Evolutionary conservation across 768 basidiomycete genomes (phyloP).

Genomic region (Lactarius sanguifluus): DNA sequence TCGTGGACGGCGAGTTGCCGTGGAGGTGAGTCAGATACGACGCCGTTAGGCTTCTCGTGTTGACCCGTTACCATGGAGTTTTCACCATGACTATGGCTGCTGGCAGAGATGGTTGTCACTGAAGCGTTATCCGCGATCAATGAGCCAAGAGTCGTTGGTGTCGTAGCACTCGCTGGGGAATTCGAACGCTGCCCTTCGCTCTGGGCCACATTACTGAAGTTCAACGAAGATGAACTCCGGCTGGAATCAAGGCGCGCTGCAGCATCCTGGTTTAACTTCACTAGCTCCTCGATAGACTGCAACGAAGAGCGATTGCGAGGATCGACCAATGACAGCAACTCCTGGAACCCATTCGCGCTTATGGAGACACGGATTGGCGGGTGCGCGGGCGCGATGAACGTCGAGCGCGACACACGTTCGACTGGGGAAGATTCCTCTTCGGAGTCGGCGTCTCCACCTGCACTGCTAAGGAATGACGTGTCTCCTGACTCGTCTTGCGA

Average conservation of each 20-base stretch:
- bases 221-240: conserved; percentile 22
- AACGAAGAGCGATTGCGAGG: conserved; percentile 38
- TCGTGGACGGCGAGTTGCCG: conserved; percentile 14
- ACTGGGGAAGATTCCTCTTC: conserved; percentile 58
- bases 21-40: background rate
- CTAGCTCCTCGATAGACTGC: conserved; percentile 45
- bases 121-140: conserved; percentile 30
- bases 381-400: conserved; percentile 83
- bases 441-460: conserved; percentile 33
- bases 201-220: conserved; percentile 6
- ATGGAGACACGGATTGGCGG: conserved; percentile 92
- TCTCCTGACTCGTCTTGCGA: conserved; percentile 17
- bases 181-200: conserved; percentile 21
- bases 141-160: conserved; percentile 24
- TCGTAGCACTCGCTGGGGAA: conserved; percentile 34
- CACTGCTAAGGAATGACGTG: conserved; percentile 33
- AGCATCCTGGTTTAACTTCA: conserved; percentile 37
- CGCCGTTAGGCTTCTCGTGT: background rate
- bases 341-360: conserved; percentile 78
- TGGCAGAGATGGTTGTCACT: conserved; percentile 27
- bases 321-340: conserved; percentile 61
- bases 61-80: conserved; percentile 3
- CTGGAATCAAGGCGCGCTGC: conserved; percentile 16
- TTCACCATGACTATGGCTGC: conserved; percentile 23
- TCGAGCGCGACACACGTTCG: conserved; percentile 65